Base-by-base conservation (phyloP, 148 eudicot genomes). In the Chenopodium album region DNA sequence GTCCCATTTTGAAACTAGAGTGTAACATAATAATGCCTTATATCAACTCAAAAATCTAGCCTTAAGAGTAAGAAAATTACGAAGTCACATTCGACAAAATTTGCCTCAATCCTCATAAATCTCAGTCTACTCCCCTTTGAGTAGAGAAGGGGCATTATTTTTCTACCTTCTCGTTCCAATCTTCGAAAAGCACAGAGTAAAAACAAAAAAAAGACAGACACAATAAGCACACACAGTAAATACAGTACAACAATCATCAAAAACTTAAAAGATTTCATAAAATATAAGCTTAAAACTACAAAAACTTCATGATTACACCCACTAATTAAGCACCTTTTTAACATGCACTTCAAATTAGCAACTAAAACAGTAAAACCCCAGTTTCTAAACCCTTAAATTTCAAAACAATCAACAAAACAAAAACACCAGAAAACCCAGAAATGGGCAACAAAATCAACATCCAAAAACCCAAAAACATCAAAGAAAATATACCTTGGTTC, bases 401-500 rank as follows among this genome's bases (percentile, higher is more conserved):
- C 44, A 41, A 47, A 73, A 73, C 22, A 44, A 28, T 5, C 20
- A 62, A 54, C 56, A 72, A 26, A 63, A 31, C 59, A 48, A 52
- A 77, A 46, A 63, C 50, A 13, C 69, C 20, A 4, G 52, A 46
- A 71, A 29, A 66, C 71, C 32, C 10, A 28, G 10, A 22, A 56
- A 78, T n/a, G 5, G 17, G 26, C 41, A 66, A 60, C 22, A 71
- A 29, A 47, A 29, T 3, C 13, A 26, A 48, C 41, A 32, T 17
- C 31, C 5, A 78, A 48, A 17, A 41, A 29, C 48, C 1, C 6
- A 4, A 63, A 2, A 48, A 28, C 70, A 3, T 22, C 11, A 32
- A 50, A 48, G 66, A 7, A 54, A 76, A 54, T 20, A 5, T 44
- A 95, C 98, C 98, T 86, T 93, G 98, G 79, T 91, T 87, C 37